Evolutionary conservation across 106 monocot species (phyloP), one percentile per base, ranked within the genome.

Genomic region (Dioscorea zingiberensis): DNA sequence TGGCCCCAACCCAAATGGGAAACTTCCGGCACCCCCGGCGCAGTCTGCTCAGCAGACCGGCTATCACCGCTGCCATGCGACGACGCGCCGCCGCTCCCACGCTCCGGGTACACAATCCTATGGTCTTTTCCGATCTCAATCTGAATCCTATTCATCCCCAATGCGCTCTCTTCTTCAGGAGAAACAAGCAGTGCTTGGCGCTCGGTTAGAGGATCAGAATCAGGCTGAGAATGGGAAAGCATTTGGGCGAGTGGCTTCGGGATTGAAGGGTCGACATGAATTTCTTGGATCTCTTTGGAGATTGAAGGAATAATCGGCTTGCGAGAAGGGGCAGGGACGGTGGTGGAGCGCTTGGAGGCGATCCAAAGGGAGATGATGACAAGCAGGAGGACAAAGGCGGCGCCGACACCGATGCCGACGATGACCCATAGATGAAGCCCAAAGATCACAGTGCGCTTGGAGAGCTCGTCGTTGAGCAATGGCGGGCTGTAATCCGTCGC

Each of bases 1-100:
- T 85, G 85, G 3, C 95, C 95, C 95, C 95, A 95, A 0, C 95
- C 95, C 58, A 91, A 73, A 60, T 95, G 90, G 2, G 95, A 91
- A 2, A 95, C 85, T 57, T 91, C 87, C 0, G 95, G 85, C 19
- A 75, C 76, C 11, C 49, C 73, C 7, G 61, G 7, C 62, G 62
- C 26, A 44, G 47, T 56, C 75, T 54, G 65, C 58, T 44, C 76
- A 48, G 19, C 72, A 61, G 66, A 48, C 38, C 49, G 59, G 62
- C 67, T 60, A 66, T 72, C 76, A 2, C 81, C 76, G 58, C 76
- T 76, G 47, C 81, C 72, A 13, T 58, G 58, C 27, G 69, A 76
- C 14, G 63, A 64, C 16, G 56, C 68, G 3, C 75, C 73, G 54
- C 75, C 69, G 48, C 66, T 29, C 18, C 56, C 65, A 18, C 64